Base-by-base conservation (phyloP, 495 filamentous ascomycete species). In the Durotheca rogersii region DNA sequence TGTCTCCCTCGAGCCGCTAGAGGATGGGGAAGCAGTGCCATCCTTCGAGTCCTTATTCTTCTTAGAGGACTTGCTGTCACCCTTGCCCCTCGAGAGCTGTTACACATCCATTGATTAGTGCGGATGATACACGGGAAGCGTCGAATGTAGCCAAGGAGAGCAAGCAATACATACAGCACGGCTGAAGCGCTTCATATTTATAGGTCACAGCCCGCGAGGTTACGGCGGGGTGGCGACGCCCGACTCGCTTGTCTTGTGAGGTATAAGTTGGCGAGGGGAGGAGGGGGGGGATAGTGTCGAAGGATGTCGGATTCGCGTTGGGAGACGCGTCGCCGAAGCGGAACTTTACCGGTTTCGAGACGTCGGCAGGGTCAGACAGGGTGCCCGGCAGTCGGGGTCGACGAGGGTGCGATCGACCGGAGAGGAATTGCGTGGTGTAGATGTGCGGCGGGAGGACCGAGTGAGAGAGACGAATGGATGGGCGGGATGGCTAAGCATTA, bases 51-150 rank as follows among this genome's bases (percentile, higher is more conserved):
- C 80, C 71, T 95, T 91, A 76, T 95, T 95, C 76, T 97, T 94
- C 72, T 89, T 89, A 47, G 89, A 92, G 43, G 88, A 87, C 72
- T 92, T 94, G 70, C 85, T 93, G 50, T 85, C 80, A 71, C 95
- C 87, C 81, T 94, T 96, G 51, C 85, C 85, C 72, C 94, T 82
- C 73, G 93, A 96, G 74, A 97, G 89, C 89, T 96, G 82, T 83
- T 64, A 64, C 65, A 67, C 54, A 51, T 59, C 43, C 34, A 53
- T 60, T 36, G 19, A 50, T 51, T 50, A 44, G 43, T 18, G 56
- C n/a, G n/a, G n/a, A n/a, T n/a, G n/a, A n/a, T n/a, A n/a, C n/a
- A n/a, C n/a, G n/a, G n/a, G n/a, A n/a, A n/a, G n/a, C n/a, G n/a
- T n/a, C 7, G 20, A 37, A 41, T 20, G 21, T 29, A 19, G 16